A percentile compares a stretch with the other conserved stretches of the same genome.
phyloP scores from a whole-genome alignment of 331 rosid genomes.

The Acacia pycnantha region DNA sequence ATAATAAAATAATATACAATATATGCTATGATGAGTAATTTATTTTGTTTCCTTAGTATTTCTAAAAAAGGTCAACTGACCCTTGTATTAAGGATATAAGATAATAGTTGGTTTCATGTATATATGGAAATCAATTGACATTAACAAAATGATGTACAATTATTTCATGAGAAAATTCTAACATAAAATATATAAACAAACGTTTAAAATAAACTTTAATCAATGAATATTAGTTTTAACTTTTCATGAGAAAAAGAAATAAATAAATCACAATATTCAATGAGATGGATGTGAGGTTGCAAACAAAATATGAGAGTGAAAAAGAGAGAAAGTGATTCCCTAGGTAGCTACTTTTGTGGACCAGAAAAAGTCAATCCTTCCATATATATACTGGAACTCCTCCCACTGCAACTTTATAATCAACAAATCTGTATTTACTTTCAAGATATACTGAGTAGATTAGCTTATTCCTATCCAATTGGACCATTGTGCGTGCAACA shows the following conservation, averaged over 20 bases:
- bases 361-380: background rate
- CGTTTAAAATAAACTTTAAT: background rate
- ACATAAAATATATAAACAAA: background rate
- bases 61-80: accelerated
- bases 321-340: background rate
- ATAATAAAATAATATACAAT: no score
- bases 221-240: background rate
- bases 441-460: background rate
- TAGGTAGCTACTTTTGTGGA: background rate
- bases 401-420: background rate
- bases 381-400: background rate
- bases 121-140: background rate
- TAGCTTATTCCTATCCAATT: background rate
- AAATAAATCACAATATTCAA: background rate
- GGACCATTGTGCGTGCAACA: background rate
- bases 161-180: background rate
- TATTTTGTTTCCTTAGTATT: no score
- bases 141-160: background rate
- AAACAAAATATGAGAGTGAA: background rate
- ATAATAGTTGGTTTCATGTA: no score
- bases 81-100: no score
- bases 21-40: no score
- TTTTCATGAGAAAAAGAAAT: background rate
- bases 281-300: background rate
- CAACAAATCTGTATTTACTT: background rate